These are phyloP conservation scores for Pisolithus tinctorius DNA, from an alignment of 768 basidiomycete genomes.

Conservation along the genomic window DNA sequence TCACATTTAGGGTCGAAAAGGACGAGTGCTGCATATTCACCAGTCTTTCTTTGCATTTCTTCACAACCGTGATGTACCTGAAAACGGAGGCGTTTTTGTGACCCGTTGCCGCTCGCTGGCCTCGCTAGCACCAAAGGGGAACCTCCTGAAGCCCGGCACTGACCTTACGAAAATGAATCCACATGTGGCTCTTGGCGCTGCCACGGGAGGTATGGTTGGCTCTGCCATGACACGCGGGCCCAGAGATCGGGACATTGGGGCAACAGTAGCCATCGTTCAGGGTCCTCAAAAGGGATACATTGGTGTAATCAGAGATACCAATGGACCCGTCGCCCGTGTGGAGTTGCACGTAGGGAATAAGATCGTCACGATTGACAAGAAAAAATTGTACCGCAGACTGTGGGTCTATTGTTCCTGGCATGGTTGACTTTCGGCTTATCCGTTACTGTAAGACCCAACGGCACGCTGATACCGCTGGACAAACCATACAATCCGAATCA, in stretches of 20 bases:
- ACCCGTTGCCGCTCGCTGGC: conserved; percentile 77
- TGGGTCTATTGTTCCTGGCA: conserved; percentile 32
- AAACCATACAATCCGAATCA: conserved; percentile 20
- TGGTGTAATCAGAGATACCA: conserved; percentile 93
- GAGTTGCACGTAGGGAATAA: conserved; percentile 89
- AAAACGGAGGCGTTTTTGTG: conserved; percentile 94
- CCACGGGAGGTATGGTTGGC: conserved; percentile 71
- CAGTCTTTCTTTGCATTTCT: conserved; percentile 93
- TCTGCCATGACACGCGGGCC: conserved; percentile 79
- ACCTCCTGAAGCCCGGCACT: conserved; percentile 52
- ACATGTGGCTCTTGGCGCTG: conserved; percentile 46
- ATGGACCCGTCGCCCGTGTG: conserved; percentile 79
- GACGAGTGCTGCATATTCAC: conserved; percentile 87
- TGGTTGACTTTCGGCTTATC: conserved; percentile 5
- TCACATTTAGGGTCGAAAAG: conserved; percentile 62
- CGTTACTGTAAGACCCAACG: conserved; percentile 41
- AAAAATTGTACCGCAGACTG: conserved; percentile 67
- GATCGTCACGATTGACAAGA: conserved; percentile 79
- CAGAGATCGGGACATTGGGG: conserved; percentile 76
- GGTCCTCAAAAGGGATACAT: conserved; percentile 88
- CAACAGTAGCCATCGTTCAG: conserved; percentile 70
- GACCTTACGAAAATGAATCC: conserved; percentile 95
- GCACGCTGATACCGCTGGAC: conserved; percentile 48
- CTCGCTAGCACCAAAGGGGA: conserved; percentile 83
- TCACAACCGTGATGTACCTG: conserved; percentile 85